These are phyloP conservation scores for Phytophthora constricta DNA, from an alignment of 352 stramenopile genomes.

Conservation along the genomic window DNA sequence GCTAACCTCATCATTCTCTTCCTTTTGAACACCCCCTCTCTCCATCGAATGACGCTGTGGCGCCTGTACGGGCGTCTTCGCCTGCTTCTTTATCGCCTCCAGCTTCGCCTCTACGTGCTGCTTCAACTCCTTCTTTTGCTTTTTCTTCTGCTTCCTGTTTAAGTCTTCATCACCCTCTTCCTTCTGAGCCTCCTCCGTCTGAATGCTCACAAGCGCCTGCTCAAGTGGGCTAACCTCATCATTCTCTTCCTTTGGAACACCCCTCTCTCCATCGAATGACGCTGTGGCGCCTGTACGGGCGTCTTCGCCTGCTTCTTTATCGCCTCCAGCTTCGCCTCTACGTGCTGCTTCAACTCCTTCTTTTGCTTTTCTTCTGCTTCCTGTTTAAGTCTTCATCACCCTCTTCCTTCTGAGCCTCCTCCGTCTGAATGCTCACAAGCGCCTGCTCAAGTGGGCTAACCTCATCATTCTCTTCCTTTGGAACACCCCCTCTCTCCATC, in stretches of 20 bases:
- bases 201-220: not conserved
- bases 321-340: not conserved
- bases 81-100: not conserved
- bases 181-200: not conserved
- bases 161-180: not conserved
- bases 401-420: not conserved
- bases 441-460: not conserved
- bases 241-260: not conserved
- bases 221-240: not conserved
- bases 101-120: not conserved
- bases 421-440: not conserved
- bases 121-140: not conserved
- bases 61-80: not conserved
- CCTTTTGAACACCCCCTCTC: no score
- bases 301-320: slow-evolving; percentile 1
- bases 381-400: not conserved
- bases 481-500: no score
- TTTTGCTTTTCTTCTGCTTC: not conserved
- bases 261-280: no score
- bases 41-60: not conserved
- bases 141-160: not conserved
- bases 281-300: not conserved
- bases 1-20: not conserved
- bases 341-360: not conserved
- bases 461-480: not conserved